These are phyloP conservation scores for Cutaneotrichosporon spelunceum DNA, from an alignment of 1,284 basidiomycete genomes.

Conservation along the genomic window DNA sequence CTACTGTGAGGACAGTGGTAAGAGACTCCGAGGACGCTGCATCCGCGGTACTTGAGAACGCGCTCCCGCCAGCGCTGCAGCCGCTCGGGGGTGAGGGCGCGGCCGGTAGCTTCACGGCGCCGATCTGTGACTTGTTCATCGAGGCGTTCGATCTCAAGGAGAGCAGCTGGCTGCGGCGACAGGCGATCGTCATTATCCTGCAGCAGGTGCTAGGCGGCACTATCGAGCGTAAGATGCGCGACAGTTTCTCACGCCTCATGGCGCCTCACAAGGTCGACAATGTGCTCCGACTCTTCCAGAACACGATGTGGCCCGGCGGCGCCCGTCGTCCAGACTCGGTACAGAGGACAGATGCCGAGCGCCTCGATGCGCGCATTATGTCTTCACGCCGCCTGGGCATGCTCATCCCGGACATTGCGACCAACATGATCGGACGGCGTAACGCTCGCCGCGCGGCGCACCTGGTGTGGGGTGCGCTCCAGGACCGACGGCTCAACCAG, in stretches of 20 bases:
- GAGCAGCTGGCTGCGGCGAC: slow-evolving; percentile 91
- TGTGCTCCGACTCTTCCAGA: slow-evolving; percentile 65
- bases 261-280: slow-evolving; percentile 67
- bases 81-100: slow-evolving; percentile 79
- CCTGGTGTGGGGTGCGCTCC: slow-evolving; percentile 83
- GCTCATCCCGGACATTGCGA: slow-evolving; percentile 86
- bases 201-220: slow-evolving; percentile 94
- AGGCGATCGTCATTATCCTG: slow-evolving; percentile 91
- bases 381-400: slow-evolving; percentile 75
- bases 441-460: slow-evolving; percentile 89
- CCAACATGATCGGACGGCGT: slow-evolving; percentile 91
- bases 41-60: slow-evolving; percentile 7
- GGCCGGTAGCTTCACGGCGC: slow-evolving; percentile 74
- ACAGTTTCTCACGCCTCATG: slow-evolving; percentile 63
- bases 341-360: slow-evolving; percentile 75
- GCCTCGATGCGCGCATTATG: slow-evolving; percentile 70
- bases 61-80: slow-evolving; percentile 59
- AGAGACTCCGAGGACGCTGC: background rate
- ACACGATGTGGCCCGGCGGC: slow-evolving; percentile 78
- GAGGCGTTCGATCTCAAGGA: slow-evolving; percentile 92
- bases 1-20: background rate
- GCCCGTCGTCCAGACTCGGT: slow-evolving; percentile 61
- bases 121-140: slow-evolving; percentile 88
- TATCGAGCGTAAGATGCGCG: slow-evolving; percentile 82
- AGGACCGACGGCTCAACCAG: slow-evolving; percentile 87